Conservation (phyloP, 345 rosid species). For the Sisymbrium altissimum region DNA sequence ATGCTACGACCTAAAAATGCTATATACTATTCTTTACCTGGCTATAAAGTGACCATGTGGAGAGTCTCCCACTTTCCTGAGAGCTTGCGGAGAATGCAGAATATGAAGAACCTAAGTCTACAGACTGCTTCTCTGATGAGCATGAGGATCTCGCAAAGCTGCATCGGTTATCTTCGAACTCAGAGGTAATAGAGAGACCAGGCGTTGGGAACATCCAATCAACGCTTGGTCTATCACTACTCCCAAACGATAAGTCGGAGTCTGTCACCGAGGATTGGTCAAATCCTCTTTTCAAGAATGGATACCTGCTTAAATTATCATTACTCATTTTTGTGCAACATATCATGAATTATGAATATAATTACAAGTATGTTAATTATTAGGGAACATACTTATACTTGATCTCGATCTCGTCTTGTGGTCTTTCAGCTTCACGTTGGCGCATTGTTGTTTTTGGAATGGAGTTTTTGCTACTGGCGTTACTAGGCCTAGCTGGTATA, state of each 20-base stretch:
- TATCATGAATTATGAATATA: not conserved
- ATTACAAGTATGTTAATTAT: not conserved
- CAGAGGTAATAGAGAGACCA: conserved; percentile 21
- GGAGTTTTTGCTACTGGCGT: conserved; percentile 1
- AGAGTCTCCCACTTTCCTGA: conserved; percentile 26
- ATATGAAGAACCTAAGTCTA: conserved; percentile 18
- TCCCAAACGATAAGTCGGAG: conserved; percentile 36
- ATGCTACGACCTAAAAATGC: not conserved
- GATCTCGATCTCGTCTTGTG: conserved; percentile 19
- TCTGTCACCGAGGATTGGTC: conserved; percentile 32
- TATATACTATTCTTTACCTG: conserved; percentile 11
- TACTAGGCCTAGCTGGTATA: conserved; percentile 14
- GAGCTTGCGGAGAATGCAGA: conserved; percentile 23
- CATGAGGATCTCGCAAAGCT: conserved; percentile 28
- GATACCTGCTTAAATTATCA: not conserved
- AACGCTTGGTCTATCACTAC: conserved; percentile 42
- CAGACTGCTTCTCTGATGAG: conserved; percentile 30
- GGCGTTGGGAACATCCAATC: conserved; percentile 23
- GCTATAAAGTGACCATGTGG: conserved; percentile 5
- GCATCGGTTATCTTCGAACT: conserved; percentile 29
- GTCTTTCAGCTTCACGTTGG: not conserved
- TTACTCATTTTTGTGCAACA: not conserved
- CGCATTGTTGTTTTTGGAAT: not conserved
- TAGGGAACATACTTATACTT: conserved; percentile 1
- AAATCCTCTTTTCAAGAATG: conserved; percentile 6